Base-by-base conservation (phyloP, 352 stramenopile species). In the Pythium diclinum region DNA sequence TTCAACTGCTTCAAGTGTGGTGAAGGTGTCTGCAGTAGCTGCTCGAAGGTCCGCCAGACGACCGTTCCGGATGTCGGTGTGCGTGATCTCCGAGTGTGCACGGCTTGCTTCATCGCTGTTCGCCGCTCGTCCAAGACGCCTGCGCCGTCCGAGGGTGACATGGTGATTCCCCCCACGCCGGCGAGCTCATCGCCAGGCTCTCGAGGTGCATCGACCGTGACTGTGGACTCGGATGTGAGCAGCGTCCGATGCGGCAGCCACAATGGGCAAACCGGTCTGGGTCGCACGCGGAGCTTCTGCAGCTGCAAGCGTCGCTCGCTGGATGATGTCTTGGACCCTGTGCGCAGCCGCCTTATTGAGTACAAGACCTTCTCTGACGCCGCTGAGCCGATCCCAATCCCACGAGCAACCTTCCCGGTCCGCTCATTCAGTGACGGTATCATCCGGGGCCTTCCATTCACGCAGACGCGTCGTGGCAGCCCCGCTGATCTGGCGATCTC, bases 1-100 rank as follows among this genome's bases (percentile, higher is more conserved):
- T 89, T 92, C 74, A 92, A 90, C 63, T 95, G 87, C 70, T 79
- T 92, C 68, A 91, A 92, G 63, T 95, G 87, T 44, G 87, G 83
- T 23, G 84, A 89, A 61, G 81, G 80, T 9, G 87, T 90, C 54
- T 93, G 86, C 71, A 89, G 79, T 48, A 91, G 77, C 52, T 95
- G 87, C 71, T 90, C 75, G 25, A 77, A 72, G 1, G 72, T 95
- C 7, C 84, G 83, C 32, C 83, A 60, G 36, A 76, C 83, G 7
- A 74, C 85, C 1, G 81, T 95, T 49, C 84, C 84, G 0, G 80
- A 88, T 4, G 72, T 92, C 49, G 84, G 86, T 30, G 81, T 91
- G 61, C 79, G 86, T 13, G 75, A 90, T 65, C 74, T 93, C 19
- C 81, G 87, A 13, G 85, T 93, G 30, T 93, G 87, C 62, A 95